Conservation (phyloP, 1,139 yeast genomes). For the Protomyces arabidopsidicola region DNA sequence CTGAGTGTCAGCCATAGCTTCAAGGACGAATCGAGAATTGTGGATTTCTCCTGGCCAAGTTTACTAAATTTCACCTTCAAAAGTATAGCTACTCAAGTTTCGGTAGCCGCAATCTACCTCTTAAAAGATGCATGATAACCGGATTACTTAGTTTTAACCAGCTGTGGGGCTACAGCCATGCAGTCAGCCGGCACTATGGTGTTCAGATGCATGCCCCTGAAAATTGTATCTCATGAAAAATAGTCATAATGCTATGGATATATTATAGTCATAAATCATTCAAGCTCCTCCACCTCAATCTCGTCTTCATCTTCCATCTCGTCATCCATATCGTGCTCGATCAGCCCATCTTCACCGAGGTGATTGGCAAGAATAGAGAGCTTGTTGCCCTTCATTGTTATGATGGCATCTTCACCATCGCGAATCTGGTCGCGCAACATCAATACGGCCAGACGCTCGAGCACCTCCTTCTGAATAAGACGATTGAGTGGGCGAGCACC, state of each 20-base stretch:
- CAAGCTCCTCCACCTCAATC: constrained; percentile 14
- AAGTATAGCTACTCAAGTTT: too few species aligned
- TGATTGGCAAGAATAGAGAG: constrained; percentile 82
- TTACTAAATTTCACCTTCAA: too few species aligned
- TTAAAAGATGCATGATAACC: too few species aligned
- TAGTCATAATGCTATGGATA: not conserved
- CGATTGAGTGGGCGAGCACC: constrained; percentile 98
- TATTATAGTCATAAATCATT: not conserved
- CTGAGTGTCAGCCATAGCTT: too few species aligned
- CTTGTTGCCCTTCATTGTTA: constrained; percentile 53
- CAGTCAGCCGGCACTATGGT: too few species aligned
- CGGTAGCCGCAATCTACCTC: too few species aligned
- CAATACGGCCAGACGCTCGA: constrained; percentile 83
- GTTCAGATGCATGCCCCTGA: not conserved
- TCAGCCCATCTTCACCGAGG: constrained; percentile 47
- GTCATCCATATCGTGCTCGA: constrained; percentile 48
- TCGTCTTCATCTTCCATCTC: constrained; percentile 49
- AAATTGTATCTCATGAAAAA: not conserved
- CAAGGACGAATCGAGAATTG: too few species aligned
- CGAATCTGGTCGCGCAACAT: constrained; percentile 78
- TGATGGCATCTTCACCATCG: constrained; percentile 78
- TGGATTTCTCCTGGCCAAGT: too few species aligned
- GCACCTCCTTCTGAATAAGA: constrained; percentile 78
- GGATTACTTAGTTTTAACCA: too few species aligned
- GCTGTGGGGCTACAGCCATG: too few species aligned